Evolutionary conservation across 371 early-diverging fungal genomes (phyloP), one percentile per base, ranked within the genome.

Genomic region (Zychaea mexicana): DNA sequence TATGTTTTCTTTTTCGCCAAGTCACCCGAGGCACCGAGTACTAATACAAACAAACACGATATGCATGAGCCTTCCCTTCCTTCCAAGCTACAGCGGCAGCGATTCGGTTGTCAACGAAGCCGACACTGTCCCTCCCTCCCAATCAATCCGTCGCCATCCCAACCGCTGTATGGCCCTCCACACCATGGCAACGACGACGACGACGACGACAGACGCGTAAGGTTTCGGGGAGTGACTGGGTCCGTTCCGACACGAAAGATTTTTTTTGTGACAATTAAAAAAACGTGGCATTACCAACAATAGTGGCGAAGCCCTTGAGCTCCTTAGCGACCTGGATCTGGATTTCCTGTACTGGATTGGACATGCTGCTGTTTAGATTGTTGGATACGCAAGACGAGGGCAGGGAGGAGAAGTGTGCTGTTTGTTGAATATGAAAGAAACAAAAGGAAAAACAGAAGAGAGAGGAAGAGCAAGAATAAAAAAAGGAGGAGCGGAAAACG

Each of bases 1-100:
- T 95, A 97, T 22, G 99, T 95, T 86, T 99, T 99, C 69, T 96
- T 96, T 86, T 94, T 95, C 53, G 96, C 97, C 65, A 96, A 83
- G 67, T 96, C 97, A 47, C 96, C 95, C 21, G 94, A 93, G 12
- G 95, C 95, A 58, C 95, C 95, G 46, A 95, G 85, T 8, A 95
- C 95, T 83, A 61, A 56, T 3, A 26, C 13, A 52, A 52, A 38
- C 3, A 39, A 62, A 39, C 15, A 49, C 13, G 26, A 58, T 39
- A 24, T 22, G 22, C 21, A 42, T 42, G n/a, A 42, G 42, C n/a
- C n/a, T n/a, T n/a, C n/a, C n/a, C n/a, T n/a, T n/a, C n/a, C n/a
- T n/a, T n/a, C n/a, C n/a, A n/a, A n/a, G n/a, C n/a, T n/a, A n/a
- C 36, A 36, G 36, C 36, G 15, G 15, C 36, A 36, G 15, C 36